phyloP scores from a whole-genome alignment of 208 protist genomes.

The Leishmania guyanensis region DNA sequence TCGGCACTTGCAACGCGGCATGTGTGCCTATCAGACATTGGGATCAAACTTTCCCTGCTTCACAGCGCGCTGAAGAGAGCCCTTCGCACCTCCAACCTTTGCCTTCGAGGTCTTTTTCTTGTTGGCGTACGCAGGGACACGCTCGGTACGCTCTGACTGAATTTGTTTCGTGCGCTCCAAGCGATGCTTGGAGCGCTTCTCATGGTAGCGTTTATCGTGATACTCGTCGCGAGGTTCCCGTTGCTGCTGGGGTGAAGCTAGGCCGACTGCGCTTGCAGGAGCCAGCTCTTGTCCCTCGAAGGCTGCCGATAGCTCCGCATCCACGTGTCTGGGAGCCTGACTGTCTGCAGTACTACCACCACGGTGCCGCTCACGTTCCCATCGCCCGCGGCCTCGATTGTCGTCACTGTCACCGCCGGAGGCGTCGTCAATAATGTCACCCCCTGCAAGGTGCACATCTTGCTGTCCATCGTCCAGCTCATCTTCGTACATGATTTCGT shows the following conservation, averaged over 20 bases:
- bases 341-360: background rate
- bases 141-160: slow-evolving; percentile 28
- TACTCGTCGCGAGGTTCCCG: slow-evolving; percentile 59
- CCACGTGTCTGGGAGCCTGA: background rate
- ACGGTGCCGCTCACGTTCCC: slow-evolving; percentile 3
- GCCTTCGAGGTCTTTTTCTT: slow-evolving; percentile 69
- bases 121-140: slow-evolving; percentile 53
- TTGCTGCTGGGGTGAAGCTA: background rate
- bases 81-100: slow-evolving; percentile 22
- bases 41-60: slow-evolving; percentile 13
- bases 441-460: slow-evolving; percentile 37
- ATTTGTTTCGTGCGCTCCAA: slow-evolving; percentile 47
- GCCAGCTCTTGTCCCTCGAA: background rate
- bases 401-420: slow-evolving; percentile 11
- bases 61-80: slow-evolving; percentile 22
- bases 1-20: background rate
- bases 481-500: slow-evolving; percentile 90
- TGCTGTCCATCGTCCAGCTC: slow-evolving; percentile 80
- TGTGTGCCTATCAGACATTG: no score
- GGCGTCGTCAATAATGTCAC: slow-evolving; percentile 38
- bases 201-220: slow-evolving; percentile 77
- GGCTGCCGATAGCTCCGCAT: background rate
- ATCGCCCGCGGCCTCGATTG: no score
- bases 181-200: slow-evolving; percentile 51
- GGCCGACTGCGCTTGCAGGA: background rate